Conservation (phyloP, 805 yeast genomes). For the Wickerhamiella parazyma region DNA sequence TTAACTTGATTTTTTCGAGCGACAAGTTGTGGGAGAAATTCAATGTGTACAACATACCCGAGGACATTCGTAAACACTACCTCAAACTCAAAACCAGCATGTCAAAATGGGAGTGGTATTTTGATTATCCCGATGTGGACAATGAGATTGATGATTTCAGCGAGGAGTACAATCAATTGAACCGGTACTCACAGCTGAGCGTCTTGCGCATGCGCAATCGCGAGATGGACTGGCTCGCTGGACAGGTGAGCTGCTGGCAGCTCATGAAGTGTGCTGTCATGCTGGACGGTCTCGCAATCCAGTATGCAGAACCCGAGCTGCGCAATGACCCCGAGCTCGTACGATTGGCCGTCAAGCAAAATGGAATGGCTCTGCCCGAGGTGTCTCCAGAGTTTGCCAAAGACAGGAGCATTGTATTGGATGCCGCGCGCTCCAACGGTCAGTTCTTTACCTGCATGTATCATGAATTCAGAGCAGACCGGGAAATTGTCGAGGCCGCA, state of each 20-base stretch:
- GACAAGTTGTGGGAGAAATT: not conserved
- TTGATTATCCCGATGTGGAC: not conserved
- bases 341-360: not conserved
- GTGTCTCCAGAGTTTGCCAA: not conserved
- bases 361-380: not conserved
- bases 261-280: not conserved
- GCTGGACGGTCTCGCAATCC: not conserved
- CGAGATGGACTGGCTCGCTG: not conserved
- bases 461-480: not conserved
- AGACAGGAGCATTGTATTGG: not conserved
- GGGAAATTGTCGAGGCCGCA: not conserved
- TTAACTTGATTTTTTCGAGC: not conserved
- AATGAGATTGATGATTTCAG: not conserved
- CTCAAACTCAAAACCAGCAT: not conserved
- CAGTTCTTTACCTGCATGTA: not conserved
- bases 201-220: not conserved
- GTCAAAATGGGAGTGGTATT: not conserved
- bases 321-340: not conserved
- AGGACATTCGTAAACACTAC: not conserved
- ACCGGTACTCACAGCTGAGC: not conserved
- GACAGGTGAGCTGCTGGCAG: not conserved
- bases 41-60: not conserved
- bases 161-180: not conserved
- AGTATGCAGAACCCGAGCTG: not conserved
- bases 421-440: not conserved